Evolutionary conservation across 179 eudicot species (phyloP).

Genomic region (Silene vulgaris): DNA sequence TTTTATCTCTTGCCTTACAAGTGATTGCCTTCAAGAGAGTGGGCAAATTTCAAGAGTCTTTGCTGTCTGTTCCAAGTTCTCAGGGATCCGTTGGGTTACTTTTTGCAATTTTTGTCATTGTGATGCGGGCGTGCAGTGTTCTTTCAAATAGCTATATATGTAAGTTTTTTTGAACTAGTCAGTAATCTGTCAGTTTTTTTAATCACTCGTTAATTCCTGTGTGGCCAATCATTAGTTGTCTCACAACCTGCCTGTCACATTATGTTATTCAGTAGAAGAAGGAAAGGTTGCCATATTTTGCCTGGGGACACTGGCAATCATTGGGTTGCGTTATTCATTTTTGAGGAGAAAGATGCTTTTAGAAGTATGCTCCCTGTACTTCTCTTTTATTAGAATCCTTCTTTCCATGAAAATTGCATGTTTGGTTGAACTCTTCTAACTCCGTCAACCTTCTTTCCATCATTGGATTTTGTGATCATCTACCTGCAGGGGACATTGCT

Average conservation of each 20-base stretch:
- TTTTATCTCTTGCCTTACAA: conserved; percentile 61
- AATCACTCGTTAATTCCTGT: conserved; percentile 9
- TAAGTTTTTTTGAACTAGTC: conserved; percentile 38
- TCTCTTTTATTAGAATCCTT: neutral
- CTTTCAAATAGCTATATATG: conserved; percentile 87
- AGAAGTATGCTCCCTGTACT: conserved; percentile 49
- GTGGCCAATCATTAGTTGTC: conserved; percentile 7
- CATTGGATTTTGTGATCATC: neutral
- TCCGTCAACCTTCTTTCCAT: neutral
- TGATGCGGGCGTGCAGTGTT: conserved; percentile 73
- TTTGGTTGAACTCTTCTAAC: neutral
- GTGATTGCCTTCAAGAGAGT: conserved; percentile 45
- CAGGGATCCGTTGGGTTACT: conserved; percentile 36
- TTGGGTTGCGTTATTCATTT: conserved; percentile 56
- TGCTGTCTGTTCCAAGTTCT: conserved; percentile 27
- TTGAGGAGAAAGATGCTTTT: conserved; percentile 43
- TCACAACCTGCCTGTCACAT: conserved; percentile 12
- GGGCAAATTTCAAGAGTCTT: conserved; percentile 33
- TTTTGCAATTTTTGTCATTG: conserved; percentile 47
- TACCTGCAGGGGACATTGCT: conserved; percentile 56
- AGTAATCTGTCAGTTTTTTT: conserved; percentile 44
- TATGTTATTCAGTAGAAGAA: conserved; percentile 70
- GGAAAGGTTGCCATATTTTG: conserved; percentile 79
- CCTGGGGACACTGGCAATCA: conserved; percentile 65
- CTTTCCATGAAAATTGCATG: conserved; percentile 4